Evolutionary conservation across 1,284 basidiomycete genomes (phyloP), one percentile per base, ranked within the genome.

Genomic region (Rhodotorula sp.): DNA sequence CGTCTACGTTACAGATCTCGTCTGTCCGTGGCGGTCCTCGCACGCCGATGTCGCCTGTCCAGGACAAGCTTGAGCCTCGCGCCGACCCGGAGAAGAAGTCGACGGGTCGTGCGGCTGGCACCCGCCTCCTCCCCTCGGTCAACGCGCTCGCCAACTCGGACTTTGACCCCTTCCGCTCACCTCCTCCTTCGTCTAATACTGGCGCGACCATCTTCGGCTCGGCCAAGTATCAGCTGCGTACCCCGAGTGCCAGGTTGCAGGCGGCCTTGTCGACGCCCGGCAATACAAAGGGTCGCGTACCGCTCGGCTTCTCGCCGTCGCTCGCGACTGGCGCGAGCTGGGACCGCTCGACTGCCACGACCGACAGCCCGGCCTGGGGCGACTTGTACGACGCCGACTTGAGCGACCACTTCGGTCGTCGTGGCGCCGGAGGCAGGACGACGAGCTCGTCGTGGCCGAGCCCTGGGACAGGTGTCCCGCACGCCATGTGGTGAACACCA

Each of bases 51-150:
- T 71, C 72, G 51, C 70, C 70, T 13, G 58, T 67, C 34, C 70
- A 72, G 31, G 55, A 60, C 24, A 61, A 69, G 50, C 52, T 64
- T 44, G 50, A 63, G 34, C 48, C 62, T 11, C 46, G 31, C 24
- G 47, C 73, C 30, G 73, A 74, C 40, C 73, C 72, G 9, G 67
- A 71, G 55, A 74, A 74, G 70, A 69, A 69, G 65, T 8, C 34
- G 31, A 37, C 40, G 34, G 34, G 37, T 30, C 72, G 72, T 37
- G 53, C 61, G 13, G 20, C 24, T 15, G 69, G 67, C 10, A 51
- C 63, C 15, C 69, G 69, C 7, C 70, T 68, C 30, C 56, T 68
- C 9, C 70, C 73, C 11, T 63, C 73, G 22, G 68, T 74, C 64
- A 71, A 71, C 50, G 73, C 73, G 22, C 68, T 74, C 64, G 73